phyloP scores from a whole-genome alignment of 495 filamentous ascomycete species.

The Chaetomium cochliodes region DNA sequence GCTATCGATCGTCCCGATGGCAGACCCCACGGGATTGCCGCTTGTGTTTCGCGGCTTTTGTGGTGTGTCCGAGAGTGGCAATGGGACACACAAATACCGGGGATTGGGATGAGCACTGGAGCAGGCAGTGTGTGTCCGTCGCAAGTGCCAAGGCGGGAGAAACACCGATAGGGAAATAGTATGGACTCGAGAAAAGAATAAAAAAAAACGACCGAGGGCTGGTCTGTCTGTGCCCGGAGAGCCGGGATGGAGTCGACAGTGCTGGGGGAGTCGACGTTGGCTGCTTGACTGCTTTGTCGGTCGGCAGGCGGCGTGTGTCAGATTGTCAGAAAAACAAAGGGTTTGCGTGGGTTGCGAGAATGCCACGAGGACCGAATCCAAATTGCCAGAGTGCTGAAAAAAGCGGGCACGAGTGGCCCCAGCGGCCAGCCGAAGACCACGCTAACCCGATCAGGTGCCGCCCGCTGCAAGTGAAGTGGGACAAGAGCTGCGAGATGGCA shows the following conservation, averaged over 20 bases:
- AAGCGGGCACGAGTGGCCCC: constrained; percentile 19
- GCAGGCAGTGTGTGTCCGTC: not conserved
- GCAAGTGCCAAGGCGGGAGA: constrained; percentile 10
- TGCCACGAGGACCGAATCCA: constrained; percentile 26
- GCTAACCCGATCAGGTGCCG: constrained; percentile 10
- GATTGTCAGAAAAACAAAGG: constrained; percentile 15
- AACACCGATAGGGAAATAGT: not conserved
- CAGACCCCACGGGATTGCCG: constrained; percentile 23
- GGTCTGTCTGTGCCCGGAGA: not conserved
- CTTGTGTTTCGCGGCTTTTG: constrained; percentile 23
- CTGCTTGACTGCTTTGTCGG: constrained; percentile 19
- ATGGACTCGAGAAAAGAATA: not conserved
- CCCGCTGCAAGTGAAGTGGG: not conserved
- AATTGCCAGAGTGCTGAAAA: constrained; percentile 21
- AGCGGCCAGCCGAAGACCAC: not conserved
- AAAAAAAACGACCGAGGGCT: not conserved
- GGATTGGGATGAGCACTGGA: not conserved
- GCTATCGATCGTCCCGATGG: constrained; percentile 16
- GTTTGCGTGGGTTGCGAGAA: constrained; percentile 33
- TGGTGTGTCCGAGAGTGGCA: constrained; percentile 9
- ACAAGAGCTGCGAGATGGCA: not conserved
- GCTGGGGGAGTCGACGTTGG: constrained; percentile 1
- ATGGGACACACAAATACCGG: constrained; percentile 11
- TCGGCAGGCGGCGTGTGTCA: constrained; percentile 20
- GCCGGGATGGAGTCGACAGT: constrained; percentile 10